phyloP scores from a whole-genome alignment of 768 basidiomycete species.

The Phylloporus sp. region DNA sequence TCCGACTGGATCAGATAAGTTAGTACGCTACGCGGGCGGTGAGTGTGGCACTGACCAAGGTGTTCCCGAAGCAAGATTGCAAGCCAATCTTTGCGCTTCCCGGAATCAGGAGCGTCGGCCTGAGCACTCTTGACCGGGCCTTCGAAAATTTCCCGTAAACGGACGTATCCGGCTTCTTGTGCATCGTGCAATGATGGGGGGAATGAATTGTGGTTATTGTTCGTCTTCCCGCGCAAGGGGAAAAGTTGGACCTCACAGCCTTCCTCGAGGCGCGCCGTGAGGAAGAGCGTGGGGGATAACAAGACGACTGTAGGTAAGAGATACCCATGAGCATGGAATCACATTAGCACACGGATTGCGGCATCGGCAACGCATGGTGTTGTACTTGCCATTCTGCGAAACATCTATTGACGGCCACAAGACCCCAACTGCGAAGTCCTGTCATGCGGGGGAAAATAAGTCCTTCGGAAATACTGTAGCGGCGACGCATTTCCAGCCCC shows the following conservation, averaged over 20 bases:
- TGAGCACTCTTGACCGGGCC: constrained; percentile 15
- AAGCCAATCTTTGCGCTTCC: constrained; percentile 62
- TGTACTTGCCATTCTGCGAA: constrained; percentile 50
- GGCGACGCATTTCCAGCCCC: constrained; percentile 7
- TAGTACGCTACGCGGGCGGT: constrained; percentile 1
- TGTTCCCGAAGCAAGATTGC: constrained; percentile 58
- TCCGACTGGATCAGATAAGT: constrained; percentile 46
- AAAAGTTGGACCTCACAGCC: constrained; percentile 46
- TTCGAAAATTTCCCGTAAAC: constrained; percentile 44
- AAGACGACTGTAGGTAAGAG: constrained; percentile 41
- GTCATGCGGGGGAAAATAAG: constrained; percentile 17
- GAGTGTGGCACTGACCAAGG: constrained; percentile 45
- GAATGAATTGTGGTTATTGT: constrained; percentile 37
- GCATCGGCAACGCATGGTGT: not conserved
- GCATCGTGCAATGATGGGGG: constrained; percentile 47
- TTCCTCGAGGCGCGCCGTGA: constrained; percentile 54
- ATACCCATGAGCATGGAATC: constrained; percentile 8
- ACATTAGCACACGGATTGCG: constrained; percentile 11
- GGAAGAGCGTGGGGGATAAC: constrained; percentile 50
- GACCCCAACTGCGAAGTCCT: constrained; percentile 65
- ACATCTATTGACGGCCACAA: constrained; percentile 73
- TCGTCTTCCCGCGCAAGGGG: constrained; percentile 39
- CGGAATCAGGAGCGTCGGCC: constrained; percentile 16
- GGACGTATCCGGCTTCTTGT: constrained; percentile 49
- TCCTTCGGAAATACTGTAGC: constrained; percentile 7